phyloP scores from a whole-genome alignment of 1,284 basidiomycete species.

The Sporisorium reilianum region DNA sequence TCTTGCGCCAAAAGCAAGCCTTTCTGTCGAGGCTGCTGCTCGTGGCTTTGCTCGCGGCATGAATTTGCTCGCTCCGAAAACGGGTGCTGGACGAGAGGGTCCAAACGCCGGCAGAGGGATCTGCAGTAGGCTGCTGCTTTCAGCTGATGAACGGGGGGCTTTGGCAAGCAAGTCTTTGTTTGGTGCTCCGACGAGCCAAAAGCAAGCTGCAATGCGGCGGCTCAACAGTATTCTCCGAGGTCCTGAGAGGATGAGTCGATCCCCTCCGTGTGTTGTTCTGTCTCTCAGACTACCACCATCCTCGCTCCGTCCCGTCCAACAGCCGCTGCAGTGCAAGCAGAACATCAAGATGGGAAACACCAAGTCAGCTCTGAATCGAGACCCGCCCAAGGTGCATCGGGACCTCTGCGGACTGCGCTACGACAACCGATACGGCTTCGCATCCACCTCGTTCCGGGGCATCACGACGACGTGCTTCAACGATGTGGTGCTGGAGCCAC shows the following conservation, averaged over 20 bases:
- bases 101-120: constrained; percentile 8
- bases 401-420: constrained; percentile 30
- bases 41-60: constrained; percentile 2
- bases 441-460: constrained; percentile 20
- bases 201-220: no score
- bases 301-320: no score
- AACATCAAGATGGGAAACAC: constrained; percentile 20
- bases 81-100: constrained; percentile 2
- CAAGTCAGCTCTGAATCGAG: constrained; percentile 19
- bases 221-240: no score
- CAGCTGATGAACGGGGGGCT: not conserved
- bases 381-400: constrained; percentile 39
- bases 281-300: not conserved
- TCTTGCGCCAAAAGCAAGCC: no score
- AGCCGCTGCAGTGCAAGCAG: no score
- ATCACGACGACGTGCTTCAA: constrained; percentile 55
- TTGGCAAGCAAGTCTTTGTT: no score
- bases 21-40: not conserved
- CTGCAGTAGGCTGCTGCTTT: constrained; percentile 7
- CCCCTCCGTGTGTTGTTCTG: not conserved
- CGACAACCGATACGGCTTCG: constrained; percentile 39
- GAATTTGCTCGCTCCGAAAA: constrained; percentile 7
- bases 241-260: not conserved
- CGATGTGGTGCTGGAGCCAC: constrained; percentile 53
- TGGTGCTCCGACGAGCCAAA: no score